Evolutionary conservation across 331 rosid genomes (phyloP).

Genomic region (Arachis monticola): DNA sequence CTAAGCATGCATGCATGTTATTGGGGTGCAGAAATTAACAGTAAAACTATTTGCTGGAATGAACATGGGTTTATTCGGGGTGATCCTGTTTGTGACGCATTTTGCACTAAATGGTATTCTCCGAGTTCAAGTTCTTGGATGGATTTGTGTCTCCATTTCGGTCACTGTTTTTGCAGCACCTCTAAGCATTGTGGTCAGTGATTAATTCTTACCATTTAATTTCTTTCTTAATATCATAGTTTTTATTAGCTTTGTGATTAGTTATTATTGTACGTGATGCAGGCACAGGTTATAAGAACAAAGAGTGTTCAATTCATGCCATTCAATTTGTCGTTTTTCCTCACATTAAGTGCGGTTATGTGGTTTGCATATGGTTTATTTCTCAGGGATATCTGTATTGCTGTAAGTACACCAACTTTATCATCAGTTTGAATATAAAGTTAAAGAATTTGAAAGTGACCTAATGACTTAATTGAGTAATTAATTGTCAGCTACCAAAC

Average conservation of each 20-base stretch:
- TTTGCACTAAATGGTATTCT: slow-evolving; percentile 29
- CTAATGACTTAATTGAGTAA: background rate
- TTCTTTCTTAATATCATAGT: no score
- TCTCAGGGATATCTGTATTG: slow-evolving; percentile 59
- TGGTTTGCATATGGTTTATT: slow-evolving; percentile 77
- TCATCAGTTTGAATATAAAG: background rate
- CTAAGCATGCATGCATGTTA: no score
- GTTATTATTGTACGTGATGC: background rate
- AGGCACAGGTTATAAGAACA: slow-evolving; percentile 67
- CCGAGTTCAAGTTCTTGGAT: slow-evolving; percentile 59
- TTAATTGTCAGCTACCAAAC: slow-evolving; percentile 64
- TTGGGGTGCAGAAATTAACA: slow-evolving; percentile 47
- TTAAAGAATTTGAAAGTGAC: no score
- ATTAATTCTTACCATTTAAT: no score
- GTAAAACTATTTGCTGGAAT: slow-evolving; percentile 46
- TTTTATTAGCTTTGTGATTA: no score
- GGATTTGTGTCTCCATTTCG: slow-evolving; percentile 66
- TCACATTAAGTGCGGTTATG: slow-evolving; percentile 72
- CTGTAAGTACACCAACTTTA: slow-evolving; percentile 53
- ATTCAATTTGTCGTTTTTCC: slow-evolving; percentile 69
- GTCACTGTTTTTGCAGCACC: slow-evolving; percentile 78
- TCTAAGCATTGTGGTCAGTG: slow-evolving; percentile 57
- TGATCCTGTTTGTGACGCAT: slow-evolving; percentile 41
- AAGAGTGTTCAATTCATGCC: slow-evolving; percentile 85
- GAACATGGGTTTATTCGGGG: slow-evolving; percentile 55